Percentiles rank a stretch among this genome's conserved stretches.
phyloP scores from a whole-genome alignment of 345 rosid species.

The Eucalyptus decipiens region DNA sequence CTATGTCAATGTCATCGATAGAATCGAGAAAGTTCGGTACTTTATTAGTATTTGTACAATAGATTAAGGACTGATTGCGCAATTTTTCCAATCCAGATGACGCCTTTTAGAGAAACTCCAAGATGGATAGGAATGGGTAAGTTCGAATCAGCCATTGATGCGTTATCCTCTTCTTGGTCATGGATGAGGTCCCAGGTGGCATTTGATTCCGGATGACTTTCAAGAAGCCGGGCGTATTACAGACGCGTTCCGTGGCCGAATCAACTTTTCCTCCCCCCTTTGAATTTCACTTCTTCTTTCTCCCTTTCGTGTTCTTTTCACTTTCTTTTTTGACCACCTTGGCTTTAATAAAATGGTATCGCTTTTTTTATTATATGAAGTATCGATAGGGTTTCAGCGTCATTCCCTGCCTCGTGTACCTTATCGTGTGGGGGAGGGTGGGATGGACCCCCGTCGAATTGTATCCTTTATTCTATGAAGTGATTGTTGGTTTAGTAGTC shows the following conservation, averaged over 20 bases:
- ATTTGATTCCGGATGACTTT: background rate
- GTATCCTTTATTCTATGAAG: background rate
- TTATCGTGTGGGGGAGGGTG: background rate
- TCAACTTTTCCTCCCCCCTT: background rate
- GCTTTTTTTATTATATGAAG: background rate
- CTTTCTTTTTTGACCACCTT: background rate
- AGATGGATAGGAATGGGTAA: background rate
- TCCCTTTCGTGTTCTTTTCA: background rate
- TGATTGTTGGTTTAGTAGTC: background rate
- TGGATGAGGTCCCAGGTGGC: background rate
- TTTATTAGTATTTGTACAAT: background rate
- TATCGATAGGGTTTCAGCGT: background rate
- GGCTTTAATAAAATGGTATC: background rate
- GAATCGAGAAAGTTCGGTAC: fast-evolving
- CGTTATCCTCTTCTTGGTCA: background rate
- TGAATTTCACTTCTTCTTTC: background rate
- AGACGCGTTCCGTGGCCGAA: background rate
- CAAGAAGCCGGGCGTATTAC: background rate
- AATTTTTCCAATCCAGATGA: background rate
- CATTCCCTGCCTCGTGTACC: background rate
- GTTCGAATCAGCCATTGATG: background rate
- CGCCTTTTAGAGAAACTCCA: background rate
- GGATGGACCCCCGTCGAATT: background rate
- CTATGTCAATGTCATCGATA: background rate
- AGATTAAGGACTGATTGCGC: fast-evolving